Conservation (phyloP, 108 stramenopile species). For the Parmales sp. region DNA sequence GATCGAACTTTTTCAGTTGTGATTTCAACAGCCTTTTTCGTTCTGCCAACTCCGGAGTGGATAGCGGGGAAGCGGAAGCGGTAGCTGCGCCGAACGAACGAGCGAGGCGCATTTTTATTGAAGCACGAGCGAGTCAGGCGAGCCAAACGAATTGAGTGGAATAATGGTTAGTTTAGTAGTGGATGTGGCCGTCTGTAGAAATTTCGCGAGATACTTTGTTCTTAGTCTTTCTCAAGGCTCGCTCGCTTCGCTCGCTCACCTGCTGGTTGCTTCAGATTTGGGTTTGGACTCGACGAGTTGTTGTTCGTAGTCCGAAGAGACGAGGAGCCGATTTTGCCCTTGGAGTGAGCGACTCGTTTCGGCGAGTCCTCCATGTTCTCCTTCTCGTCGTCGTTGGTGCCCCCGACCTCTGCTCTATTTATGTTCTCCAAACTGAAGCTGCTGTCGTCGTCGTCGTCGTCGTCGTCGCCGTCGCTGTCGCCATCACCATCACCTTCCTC, state of each 20-base stretch:
- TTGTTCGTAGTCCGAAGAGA: background rate
- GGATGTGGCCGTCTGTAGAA: too few species aligned
- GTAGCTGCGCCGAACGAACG: too few species aligned
- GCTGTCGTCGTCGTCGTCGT: background rate
- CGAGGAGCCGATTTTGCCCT: background rate
- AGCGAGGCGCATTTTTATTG: too few species aligned
- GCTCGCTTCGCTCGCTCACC: too few species aligned
- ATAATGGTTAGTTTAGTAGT: too few species aligned
- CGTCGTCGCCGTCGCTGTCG: background rate
- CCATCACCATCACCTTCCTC: background rate
- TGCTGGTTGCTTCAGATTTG: conserved; percentile 4
- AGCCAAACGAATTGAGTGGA: background rate
- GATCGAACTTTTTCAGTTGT: conserved; percentile 82
- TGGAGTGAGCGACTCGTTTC: too few species aligned
- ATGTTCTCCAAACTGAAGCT: background rate
- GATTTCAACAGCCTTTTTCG: conserved; percentile 71
- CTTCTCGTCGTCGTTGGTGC: background rate
- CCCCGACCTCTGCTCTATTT: background rate
- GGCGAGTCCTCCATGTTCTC: background rate
- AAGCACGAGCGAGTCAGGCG: too few species aligned
- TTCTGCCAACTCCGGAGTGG: conserved; percentile 53
- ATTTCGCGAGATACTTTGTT: too few species aligned
- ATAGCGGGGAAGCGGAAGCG: too few species aligned
- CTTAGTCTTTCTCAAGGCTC: too few species aligned
- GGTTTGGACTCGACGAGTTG: conserved; percentile 9